A percentile compares a stretch with the other conserved stretches of the same genome.
Evolutionary conservation across 495 filamentous ascomycete genomes (phyloP).

Genomic region (Tetracladium setigerum): DNA sequence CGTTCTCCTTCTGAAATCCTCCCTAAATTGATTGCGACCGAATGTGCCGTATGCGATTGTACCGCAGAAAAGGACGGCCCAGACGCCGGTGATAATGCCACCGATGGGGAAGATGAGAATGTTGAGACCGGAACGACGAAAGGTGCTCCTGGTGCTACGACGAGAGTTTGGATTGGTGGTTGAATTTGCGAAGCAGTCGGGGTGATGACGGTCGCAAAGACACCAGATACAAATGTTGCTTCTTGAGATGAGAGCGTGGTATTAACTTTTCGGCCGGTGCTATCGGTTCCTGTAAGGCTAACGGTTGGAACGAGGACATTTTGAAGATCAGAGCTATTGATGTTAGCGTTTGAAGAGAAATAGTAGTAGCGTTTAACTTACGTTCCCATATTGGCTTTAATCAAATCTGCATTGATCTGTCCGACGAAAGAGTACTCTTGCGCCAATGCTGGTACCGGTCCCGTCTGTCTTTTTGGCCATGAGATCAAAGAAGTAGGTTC

Average conservation of each 20-base stretch:
- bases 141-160: constrained; percentile 24
- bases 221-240: constrained; percentile 61
- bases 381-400: constrained; percentile 23
- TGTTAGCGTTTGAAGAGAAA: constrained; percentile 7
- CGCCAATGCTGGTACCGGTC: constrained; percentile 25
- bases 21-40: constrained; percentile 54
- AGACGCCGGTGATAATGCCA: constrained; percentile 54
- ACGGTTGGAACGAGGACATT: constrained; percentile 56
- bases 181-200: constrained; percentile 32
- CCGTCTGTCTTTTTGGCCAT: constrained; percentile 17
- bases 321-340: constrained; percentile 39
- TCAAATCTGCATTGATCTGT: constrained; percentile 37
- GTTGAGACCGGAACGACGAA: constrained; percentile 58
- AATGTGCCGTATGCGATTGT: constrained; percentile 56
- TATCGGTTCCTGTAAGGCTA: constrained; percentile 43
- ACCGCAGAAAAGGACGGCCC: constrained; percentile 45
- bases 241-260: constrained; percentile 58
- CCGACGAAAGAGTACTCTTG: constrained; percentile 48
- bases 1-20: constrained; percentile 49
- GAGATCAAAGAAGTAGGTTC: constrained; percentile 15
- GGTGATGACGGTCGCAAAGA: constrained; percentile 35
- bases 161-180: constrained; percentile 24
- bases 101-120: constrained; percentile 64
- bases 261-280: constrained; percentile 35
- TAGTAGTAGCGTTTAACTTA: constrained; percentile 5